phyloP scores from a whole-genome alignment of 495 filamentous ascomycete genomes.

The Rostrohypoxylon terebratum region DNA sequence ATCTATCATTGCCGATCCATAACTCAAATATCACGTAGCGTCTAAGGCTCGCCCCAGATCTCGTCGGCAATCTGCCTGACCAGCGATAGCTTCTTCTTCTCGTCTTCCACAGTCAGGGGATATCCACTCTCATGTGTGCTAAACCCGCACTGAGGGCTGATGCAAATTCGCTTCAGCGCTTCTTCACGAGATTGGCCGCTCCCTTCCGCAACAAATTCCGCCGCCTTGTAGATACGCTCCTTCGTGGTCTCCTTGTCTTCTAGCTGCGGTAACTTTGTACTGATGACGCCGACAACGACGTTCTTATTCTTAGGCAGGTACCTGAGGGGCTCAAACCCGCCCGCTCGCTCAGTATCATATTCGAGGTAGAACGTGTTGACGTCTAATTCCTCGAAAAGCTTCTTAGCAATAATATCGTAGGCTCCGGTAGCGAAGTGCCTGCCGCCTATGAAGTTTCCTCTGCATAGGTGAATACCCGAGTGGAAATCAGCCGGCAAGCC shows the following conservation, averaged over 20 bases:
- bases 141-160: conserved; percentile 86
- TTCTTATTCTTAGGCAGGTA: conserved; percentile 77
- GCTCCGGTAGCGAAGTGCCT: conserved; percentile 84
- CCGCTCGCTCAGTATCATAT: conserved; percentile 80
- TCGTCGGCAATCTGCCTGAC: conserved; percentile 77
- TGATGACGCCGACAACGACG: conserved; percentile 80
- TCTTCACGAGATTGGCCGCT: conserved; percentile 70
- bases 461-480: conserved; percentile 81
- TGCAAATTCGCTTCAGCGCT: conserved; percentile 73
- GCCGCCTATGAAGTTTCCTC: conserved; percentile 81
- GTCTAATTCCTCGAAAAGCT: conserved; percentile 80
- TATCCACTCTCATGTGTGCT: conserved; percentile 78
- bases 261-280: conserved; percentile 76
- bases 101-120: conserved; percentile 70
- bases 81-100: conserved; percentile 76
- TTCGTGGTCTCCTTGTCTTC: conserved; percentile 82
- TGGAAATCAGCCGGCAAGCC: conserved; percentile 75
- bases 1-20: conserved; percentile 2
- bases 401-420: conserved; percentile 82
- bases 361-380: conserved; percentile 86
- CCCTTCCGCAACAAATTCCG: conserved; percentile 77
- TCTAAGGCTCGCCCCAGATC: conserved; percentile 73
- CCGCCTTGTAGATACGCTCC: conserved; percentile 72
- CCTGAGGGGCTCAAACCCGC: conserved; percentile 82
- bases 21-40: conserved; percentile 5